Percentiles rank a stretch among this genome's conserved stretches.
Conservation (phyloP, 768 basidiomycete genomes). For the Austroboletus eburneus region DNA sequence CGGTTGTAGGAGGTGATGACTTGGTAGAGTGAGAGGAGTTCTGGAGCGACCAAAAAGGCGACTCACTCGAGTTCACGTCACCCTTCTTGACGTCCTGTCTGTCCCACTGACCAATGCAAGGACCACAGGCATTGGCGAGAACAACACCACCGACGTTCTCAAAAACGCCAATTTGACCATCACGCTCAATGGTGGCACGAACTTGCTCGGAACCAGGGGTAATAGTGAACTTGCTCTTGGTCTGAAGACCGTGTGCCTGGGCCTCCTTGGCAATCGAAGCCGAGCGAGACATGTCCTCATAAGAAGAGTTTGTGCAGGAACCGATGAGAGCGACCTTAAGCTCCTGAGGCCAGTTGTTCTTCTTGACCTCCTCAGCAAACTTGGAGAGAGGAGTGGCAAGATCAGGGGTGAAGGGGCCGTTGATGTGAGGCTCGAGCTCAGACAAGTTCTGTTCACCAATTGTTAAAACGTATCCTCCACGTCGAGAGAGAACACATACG, state of each 20-base stretch:
- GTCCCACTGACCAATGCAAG: slow-evolving; percentile 99
- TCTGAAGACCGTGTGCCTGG: slow-evolving; percentile 74
- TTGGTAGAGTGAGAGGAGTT: slow-evolving; percentile 25
- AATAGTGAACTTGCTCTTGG: slow-evolving; percentile 95
- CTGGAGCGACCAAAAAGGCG: background rate
- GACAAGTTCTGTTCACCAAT: slow-evolving; percentile 71
- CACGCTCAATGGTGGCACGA: slow-evolving; percentile 95
- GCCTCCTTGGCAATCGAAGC: slow-evolving; percentile 93
- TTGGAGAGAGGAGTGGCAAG: slow-evolving; percentile 97
- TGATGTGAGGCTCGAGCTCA: slow-evolving; percentile 98
- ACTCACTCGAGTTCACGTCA: slow-evolving; percentile 89
- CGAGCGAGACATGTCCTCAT: slow-evolving; percentile 99
- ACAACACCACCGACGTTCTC: slow-evolving; percentile 89
- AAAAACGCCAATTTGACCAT: slow-evolving; percentile 86
- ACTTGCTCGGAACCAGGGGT: slow-evolving; percentile 99
- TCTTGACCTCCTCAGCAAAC: slow-evolving; percentile 86
- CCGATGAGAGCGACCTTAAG: slow-evolving; percentile 97
- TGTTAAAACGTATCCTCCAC: background rate
- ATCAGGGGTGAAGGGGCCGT: slow-evolving; percentile 99
- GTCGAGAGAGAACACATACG: slow-evolving; percentile 39
- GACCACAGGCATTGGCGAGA: slow-evolving; percentile 97
- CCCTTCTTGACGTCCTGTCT: slow-evolving; percentile 96
- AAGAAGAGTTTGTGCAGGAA: slow-evolving; percentile 99
- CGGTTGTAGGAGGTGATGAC: slow-evolving; percentile 99
- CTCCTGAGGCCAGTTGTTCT: slow-evolving; percentile 95